phyloP scores from a whole-genome alignment of 768 basidiomycete genomes.

The Flagelloscypha sp. region DNA sequence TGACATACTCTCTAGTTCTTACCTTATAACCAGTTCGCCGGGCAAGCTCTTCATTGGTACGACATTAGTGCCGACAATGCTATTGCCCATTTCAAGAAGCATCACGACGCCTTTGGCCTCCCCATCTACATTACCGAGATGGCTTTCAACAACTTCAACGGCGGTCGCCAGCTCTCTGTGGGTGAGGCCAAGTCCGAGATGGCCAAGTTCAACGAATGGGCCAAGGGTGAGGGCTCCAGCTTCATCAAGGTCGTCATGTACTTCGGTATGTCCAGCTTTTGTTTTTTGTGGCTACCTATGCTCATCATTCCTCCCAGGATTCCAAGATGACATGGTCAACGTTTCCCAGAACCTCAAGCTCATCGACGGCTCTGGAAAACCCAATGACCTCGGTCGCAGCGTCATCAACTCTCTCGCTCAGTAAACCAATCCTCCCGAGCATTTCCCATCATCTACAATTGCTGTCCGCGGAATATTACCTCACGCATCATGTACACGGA shows the following conservation, averaged over 20 bases:
- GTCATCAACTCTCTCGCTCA: slow-evolving; percentile 47
- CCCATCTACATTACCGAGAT: slow-evolving; percentile 63
- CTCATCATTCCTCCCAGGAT: not conserved
- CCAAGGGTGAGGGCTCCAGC: slow-evolving; percentile 25
- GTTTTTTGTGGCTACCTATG: not conserved
- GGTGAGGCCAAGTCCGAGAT: slow-evolving; percentile 44
- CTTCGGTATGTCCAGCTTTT: slow-evolving; percentile 45
- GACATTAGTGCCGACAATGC: slow-evolving; percentile 40
- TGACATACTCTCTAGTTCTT: not conserved
- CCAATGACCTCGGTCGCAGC: slow-evolving; percentile 41
- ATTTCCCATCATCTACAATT: too few species aligned
- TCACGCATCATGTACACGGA: too few species aligned
- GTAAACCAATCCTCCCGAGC: too few species aligned
- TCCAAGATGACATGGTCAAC: slow-evolving; percentile 15
- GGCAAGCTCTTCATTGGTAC: slow-evolving; percentile 64
- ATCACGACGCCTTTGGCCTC: slow-evolving; percentile 34
- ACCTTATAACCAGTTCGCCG: slow-evolving; percentile 37
- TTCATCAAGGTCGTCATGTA: slow-evolving; percentile 24
- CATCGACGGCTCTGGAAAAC: slow-evolving; percentile 34
- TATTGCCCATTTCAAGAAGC: slow-evolving; percentile 39
- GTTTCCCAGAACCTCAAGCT: slow-evolving; percentile 52
- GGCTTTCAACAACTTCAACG: slow-evolving; percentile 56
- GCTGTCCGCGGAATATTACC: too few species aligned
- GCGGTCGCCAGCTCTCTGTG: slow-evolving; percentile 30
- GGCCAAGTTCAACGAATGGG: slow-evolving; percentile 27